A percentile compares a stretch with the other conserved stretches of the same genome.
Conservation (phyloP, 2,329 filamentous ascomycete species). For the Fusarium sp. region DNA sequence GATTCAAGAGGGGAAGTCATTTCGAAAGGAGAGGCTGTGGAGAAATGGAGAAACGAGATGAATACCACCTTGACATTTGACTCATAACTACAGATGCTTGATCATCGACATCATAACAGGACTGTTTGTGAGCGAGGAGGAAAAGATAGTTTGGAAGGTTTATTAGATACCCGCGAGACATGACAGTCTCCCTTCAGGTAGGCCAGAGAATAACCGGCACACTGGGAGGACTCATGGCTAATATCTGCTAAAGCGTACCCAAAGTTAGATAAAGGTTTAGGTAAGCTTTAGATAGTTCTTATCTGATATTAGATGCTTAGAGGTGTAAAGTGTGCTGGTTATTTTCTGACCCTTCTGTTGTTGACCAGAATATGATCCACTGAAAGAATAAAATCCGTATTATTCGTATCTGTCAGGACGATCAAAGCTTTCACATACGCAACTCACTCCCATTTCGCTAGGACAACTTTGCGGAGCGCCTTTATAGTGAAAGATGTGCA, state of each 20-base stretch:
- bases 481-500: no score
- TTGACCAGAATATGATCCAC: no score
- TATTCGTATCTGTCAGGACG: background rate
- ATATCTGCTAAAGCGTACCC: no score
- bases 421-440: no score
- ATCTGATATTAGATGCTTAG: no score
- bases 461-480: no score
- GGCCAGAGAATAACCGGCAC: no score
- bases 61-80: background rate
- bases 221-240: no score
- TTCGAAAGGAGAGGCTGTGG: conserved; percentile 6
- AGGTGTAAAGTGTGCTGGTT: no score
- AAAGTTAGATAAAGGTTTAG: no score
- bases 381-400: background rate
- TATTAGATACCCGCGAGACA: conserved; percentile 23
- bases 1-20: conserved; percentile 18
- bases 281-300: no score
- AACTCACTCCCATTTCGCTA: no score
- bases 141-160: background rate
- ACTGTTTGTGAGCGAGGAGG: background rate
- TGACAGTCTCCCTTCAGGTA: background rate
- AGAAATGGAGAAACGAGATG: conserved; percentile 19
- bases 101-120: background rate
- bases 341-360: background rate
- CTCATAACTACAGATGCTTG: background rate